These are phyloP conservation scores for Cercis canadensis DNA, from an alignment of 306 rosid genomes.

Conservation along the genomic window DNA sequence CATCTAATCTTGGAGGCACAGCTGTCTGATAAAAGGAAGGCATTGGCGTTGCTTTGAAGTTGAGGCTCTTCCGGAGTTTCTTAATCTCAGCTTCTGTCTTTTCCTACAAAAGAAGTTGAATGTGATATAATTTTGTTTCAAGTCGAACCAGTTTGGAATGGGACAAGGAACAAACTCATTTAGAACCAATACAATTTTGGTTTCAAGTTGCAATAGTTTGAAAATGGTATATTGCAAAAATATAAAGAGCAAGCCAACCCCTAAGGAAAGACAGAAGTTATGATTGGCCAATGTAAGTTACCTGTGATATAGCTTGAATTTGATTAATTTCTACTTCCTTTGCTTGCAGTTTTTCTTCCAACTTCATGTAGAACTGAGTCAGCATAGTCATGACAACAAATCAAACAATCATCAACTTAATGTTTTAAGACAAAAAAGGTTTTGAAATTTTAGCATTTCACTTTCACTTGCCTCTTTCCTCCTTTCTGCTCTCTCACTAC, in stretches of 20 bases:
- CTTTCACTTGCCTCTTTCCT: constrained; percentile 70
- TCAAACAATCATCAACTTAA: constrained; percentile 30
- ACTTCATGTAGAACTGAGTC: constrained; percentile 58
- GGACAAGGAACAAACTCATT: neutral
- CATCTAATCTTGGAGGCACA: constrained; percentile 41
- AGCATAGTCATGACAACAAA: constrained; percentile 30
- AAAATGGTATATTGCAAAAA: neutral
- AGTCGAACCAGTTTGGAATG: too few relatives aligned
- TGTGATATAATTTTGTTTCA: neutral
- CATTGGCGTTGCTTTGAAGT: constrained; percentile 78
- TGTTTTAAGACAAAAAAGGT: constrained; percentile 14
- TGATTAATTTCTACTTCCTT: constrained; percentile 64
- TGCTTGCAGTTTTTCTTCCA: constrained; percentile 65
- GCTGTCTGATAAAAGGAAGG: constrained; percentile 65
- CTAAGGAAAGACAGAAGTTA: constrained; percentile 6
- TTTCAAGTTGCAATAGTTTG: constrained; percentile 4
- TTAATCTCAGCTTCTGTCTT: constrained; percentile 70
- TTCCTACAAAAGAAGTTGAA: constrained; percentile 48
- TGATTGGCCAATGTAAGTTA: constrained; percentile 16
- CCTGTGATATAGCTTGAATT: constrained; percentile 67
- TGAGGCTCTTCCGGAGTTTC: constrained; percentile 64
- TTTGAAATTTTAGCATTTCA: constrained; percentile 4
- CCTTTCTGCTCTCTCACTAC: constrained; percentile 64
- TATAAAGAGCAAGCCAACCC: neutral
- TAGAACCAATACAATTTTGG: neutral